Percentiles rank a stretch among this genome's conserved stretches.
Conservation (phyloP, 2,329 filamentous ascomycete species). For the Colletotrichum graminicola region DNA sequence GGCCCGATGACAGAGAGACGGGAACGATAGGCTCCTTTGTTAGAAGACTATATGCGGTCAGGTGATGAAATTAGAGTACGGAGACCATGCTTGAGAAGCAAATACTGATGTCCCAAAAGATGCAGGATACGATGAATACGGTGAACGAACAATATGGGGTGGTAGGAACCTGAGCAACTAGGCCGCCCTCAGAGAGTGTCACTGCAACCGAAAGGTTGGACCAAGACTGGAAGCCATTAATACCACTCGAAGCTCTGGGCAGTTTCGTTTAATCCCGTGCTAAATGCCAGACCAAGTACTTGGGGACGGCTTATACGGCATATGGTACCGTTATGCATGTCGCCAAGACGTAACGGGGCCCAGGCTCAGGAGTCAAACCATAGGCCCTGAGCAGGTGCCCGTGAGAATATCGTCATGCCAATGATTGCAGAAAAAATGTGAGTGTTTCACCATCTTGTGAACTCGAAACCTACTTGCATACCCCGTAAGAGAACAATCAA, state of each 20-base stretch:
- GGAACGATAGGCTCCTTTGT: constrained; percentile 76
- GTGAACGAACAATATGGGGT: constrained; percentile 47
- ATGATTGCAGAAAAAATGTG: constrained; percentile 61
- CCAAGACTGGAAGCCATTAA: constrained; percentile 72
- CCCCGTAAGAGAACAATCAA: constrained; percentile 77
- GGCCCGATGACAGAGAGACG: constrained; percentile 75
- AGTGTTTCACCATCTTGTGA: constrained; percentile 33
- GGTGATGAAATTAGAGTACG: constrained; percentile 76
- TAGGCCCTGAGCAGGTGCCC: constrained; percentile 69
- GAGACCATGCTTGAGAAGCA: constrained; percentile 71
- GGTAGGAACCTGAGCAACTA: constrained; percentile 36
- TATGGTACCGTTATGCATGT: constrained; percentile 69
- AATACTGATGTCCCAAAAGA: constrained; percentile 76
- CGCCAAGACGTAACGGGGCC: constrained; percentile 64
- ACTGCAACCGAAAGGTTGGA: constrained; percentile 77
- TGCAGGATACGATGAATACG: constrained; percentile 74
- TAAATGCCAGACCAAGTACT: neutral
- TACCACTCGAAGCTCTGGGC: constrained; percentile 65
- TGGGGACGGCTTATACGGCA: constrained; percentile 58
- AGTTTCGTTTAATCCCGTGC: constrained; percentile 54
- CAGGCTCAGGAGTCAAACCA: constrained; percentile 68
- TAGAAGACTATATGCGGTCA: constrained; percentile 75
- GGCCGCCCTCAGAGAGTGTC: constrained; percentile 72
- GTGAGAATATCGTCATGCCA: constrained; percentile 72
- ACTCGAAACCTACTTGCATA: constrained; percentile 62